Conservation (phyloP, 2,329 filamentous ascomycete genomes). For the Talaromyces funiculosus region DNA sequence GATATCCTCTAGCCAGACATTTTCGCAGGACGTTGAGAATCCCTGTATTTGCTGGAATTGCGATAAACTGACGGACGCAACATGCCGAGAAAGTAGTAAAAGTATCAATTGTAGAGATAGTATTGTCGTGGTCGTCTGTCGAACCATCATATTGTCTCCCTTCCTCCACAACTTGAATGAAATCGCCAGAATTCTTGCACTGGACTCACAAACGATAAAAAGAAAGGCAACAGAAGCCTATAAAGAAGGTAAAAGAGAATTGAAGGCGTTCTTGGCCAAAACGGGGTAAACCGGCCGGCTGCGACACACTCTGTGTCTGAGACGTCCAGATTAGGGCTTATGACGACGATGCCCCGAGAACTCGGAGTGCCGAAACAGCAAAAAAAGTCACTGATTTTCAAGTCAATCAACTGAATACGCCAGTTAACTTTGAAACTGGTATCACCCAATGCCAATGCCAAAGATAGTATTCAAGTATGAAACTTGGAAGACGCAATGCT, state of each 20-base stretch:
- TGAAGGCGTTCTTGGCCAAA: neutral
- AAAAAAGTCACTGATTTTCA: neutral
- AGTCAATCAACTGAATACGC: neutral
- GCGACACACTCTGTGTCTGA: slow-evolving; percentile 4
- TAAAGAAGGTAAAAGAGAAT: neutral
- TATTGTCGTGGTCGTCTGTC: neutral
- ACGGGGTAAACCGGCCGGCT: neutral
- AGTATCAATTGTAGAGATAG: neutral
- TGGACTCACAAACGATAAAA: neutral
- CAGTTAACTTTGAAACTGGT: neutral
- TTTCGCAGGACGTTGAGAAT: slow-evolving; percentile 7
- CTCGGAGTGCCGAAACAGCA: neutral
- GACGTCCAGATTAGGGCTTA: neutral
- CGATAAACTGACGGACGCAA: slow-evolving; percentile 10
- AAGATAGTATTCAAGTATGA: neutral
- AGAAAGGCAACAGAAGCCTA: neutral
- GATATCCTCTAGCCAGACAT: slow-evolving; percentile 12
- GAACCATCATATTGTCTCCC: neutral
- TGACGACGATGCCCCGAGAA: neutral
- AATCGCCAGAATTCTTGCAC: neutral
- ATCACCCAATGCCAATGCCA: neutral
- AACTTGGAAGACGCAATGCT: neutral
- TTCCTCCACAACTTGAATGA: neutral
- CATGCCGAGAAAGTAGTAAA: neutral
- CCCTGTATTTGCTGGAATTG: slow-evolving; percentile 15